Evolutionary conservation across 345 rosid species (phyloP), one percentile per base, ranked within the genome.

Genomic region (Lepidium didymum): DNA sequence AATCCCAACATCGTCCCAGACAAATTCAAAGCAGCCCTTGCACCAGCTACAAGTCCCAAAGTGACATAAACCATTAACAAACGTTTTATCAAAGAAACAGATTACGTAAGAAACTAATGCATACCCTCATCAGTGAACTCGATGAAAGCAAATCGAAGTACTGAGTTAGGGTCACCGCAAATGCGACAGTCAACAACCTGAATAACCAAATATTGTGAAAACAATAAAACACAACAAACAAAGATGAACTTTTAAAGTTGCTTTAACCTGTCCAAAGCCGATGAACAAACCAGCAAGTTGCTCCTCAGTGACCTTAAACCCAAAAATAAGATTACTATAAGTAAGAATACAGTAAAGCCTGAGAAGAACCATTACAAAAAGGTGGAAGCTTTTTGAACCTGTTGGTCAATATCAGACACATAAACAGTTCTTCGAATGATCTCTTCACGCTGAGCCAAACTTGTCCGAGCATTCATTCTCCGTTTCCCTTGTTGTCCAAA

Each of bases 41-140:
- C 96, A 61, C 96, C 87, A 25, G 77, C 97, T 91, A 81, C 74
- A 77, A 78, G 45, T 62, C 42, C 62, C 55, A 65, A 23, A 58
- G 14, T 4, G 10, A 2, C 2, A 38, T 58, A 66, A 19, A 45
- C 57, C 42, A 63, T 18, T 35, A 43, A 56, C 51, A 35, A 59
- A 42, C 33, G 6, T 37, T 16, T 15, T 18, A 27, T n/a, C 46
- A 10, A 40, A 50, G 6, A 41, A 33, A 19, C 21, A 58, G 19
- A 63, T 11, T 33, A 50, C 52, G 31, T 41, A 21, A 41, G 64
- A 37, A 55, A 44, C 47, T 25, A 54, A 46, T 14, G 16, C 0
- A 31, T 80, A 92, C 98, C 98, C 81, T 89, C 91, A 62, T 92
- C 88, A 21, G 92, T 89, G 81, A 92, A 92, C 88, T 89, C 98